Base-by-base conservation (phyloP, 2,329 filamentous ascomycete species). In the Fusarium avenaceum region DNA sequence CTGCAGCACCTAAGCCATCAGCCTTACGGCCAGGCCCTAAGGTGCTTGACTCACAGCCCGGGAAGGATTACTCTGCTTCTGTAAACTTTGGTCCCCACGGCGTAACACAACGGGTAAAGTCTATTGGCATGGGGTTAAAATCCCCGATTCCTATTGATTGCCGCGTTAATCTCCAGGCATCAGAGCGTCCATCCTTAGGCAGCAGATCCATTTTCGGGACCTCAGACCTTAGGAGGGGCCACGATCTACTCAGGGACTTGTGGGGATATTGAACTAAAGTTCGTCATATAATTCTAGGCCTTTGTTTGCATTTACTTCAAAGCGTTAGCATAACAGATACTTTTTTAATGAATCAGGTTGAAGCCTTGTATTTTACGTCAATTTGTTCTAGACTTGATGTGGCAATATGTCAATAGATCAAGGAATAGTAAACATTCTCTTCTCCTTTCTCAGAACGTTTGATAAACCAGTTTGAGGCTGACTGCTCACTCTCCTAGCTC, bases 11-110 rank as follows among this genome's bases (percentile, higher is more conserved):
- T 30, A 5, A 30, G 28, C 28, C 28, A 39, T 64, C 59, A 64
- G 61, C 61, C 59, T 52, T 64, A 64, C 60, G 19, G 45, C 45
- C 48, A 44, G 44, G 30, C 20, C 28, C 30, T 28, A 28, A 28
- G 10, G 38, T 28, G 56, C 42, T 47, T 67, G 65, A 67, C 47
- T 67, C 65, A 67, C 64, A 67, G 48, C 45, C 52, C 64, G 63
- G 44, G 32, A 15, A 46, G 19, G 38, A 15, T 32, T 19, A 45
- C 32, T 39, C 19, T 48, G 28, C 35, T 40, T 19, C 14, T 17
- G 30, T 33, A 3, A 10, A 14, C 43, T 46, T 30, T 33, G 43
- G 43, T 32, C 26, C 44, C 45, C 47, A 50, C 39, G 61, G 33
- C 40, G 61, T 38, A 19, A 30, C 59, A 50, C 33, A 42, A 64